Evolutionary conservation across 331 rosid species (phyloP).

Genomic region (Quercus lobata): DNA sequence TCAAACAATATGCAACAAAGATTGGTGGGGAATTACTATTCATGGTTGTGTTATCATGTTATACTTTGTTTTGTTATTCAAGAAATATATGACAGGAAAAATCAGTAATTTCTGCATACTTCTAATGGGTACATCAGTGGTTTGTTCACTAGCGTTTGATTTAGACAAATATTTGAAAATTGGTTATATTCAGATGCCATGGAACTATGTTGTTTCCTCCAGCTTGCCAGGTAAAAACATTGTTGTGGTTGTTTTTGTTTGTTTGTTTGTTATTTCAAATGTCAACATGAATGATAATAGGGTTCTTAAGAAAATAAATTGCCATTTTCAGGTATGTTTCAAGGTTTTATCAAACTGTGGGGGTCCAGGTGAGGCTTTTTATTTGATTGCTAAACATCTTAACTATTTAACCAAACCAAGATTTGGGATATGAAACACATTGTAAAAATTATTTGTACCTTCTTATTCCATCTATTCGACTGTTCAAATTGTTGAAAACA

Average conservation of each 20-base stretch:
- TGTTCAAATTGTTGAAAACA: too few relatives aligned
- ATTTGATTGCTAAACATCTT: too few relatives aligned
- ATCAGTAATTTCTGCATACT: slow-evolving; percentile 15
- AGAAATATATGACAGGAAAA: slow-evolving; percentile 17
- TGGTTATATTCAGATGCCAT: slow-evolving; percentile 6
- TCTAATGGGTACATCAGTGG: neutral
- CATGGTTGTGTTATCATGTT: slow-evolving; percentile 8
- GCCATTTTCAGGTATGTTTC: neutral
- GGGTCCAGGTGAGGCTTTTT: too few relatives aligned
- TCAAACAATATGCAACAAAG: neutral
- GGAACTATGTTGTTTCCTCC: slow-evolving; percentile 12
- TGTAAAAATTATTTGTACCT: too few relatives aligned
- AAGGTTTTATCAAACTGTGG: neutral
- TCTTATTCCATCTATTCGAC: too few relatives aligned
- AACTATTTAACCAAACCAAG: neutral
- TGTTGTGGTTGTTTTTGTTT: neutral
- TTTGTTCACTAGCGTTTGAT: slow-evolving; percentile 11
- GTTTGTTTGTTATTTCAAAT: neutral
- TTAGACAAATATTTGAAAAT: neutral
- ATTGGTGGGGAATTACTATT: slow-evolving; percentile 1
- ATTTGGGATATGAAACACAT: neutral
- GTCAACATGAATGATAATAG: neutral
- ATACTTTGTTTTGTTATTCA: slow-evolving; percentile 5
- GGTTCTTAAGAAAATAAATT: neutral
- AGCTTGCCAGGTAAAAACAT: neutral